Base-by-base conservation (phyloP, 495 filamentous ascomycete species). In the Wilcoxina mikolae region DNA sequence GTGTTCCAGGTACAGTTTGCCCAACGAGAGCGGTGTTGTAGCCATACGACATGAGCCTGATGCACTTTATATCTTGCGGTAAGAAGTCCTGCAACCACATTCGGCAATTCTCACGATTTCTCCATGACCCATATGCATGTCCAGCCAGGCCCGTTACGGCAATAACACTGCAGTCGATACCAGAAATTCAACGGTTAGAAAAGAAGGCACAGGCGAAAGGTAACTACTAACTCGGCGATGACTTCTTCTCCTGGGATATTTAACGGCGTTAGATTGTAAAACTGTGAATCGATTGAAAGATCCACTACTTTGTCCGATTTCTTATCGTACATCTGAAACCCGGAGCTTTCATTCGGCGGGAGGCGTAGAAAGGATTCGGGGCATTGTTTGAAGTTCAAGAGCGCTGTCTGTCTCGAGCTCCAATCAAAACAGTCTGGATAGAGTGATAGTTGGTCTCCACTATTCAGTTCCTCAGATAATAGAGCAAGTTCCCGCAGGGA, bases 31-130 rank as follows among this genome's bases (percentile, higher is more conserved):
- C 55, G 3, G 63, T 65, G 42, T 62, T 57, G 47, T 70, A 70
- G 3, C 67, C 67, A 33, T 68, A 69, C 23, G 63, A 64, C n/a
- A 64, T 57, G 1, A 63, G 58, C 22, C 64, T 49, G 28, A 51
- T 54, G n/a, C 63, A 50, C 9, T 56, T 31, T 20, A 67, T 31
- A 48, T 64, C 65, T 24, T 56, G 55, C 0, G 63, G 62, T 3
- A 69, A 56, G 42, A 63, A 63, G 51, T 69, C 60, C 17, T 66
- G 60, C 4, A 69, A 61, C 67, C 62, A 69, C 64, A 69, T 69
- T 3, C 43, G 28, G 26, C 45, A 10, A 4, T 55, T 58, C 38
- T 60, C 47, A 50, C 58, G 42, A 23, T 58, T 52, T 23, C 61
- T 50, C 67, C 67, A 69, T 12, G 68, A 68, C 29, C 57, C 67